Evolutionary conservation across 495 filamentous ascomycete species (phyloP), one percentile per base, ranked within the genome.

Genomic region (Tetracladium marchalianum): DNA sequence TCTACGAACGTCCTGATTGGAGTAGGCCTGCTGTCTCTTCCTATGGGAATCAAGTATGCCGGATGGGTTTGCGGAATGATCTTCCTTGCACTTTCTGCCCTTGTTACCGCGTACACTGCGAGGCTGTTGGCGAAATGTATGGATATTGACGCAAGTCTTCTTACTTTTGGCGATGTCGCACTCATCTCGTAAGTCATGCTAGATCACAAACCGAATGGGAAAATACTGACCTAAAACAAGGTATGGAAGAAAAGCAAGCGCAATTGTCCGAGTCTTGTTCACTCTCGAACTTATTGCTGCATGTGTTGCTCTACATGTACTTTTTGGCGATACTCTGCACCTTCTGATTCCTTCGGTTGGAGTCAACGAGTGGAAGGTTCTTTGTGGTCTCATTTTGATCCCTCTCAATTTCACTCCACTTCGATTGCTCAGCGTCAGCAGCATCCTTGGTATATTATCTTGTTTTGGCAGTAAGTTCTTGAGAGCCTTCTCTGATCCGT

Each of bases 1-100:
- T 92, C 87, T 12, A 88, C 93, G 43, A 98, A 98, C 58, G 87
- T 95, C 32, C 66, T 98, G 35, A 90, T 98, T 50, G 92, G 92
- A 13, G 80, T 98, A 38, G 92, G 92, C 0, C 63, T 98, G 15
- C 65, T 98, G 39, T 90, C 84, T 66, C 69, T 98, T 46, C 93
- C 92, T 10, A 73, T 98, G 58, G 92, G 84, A 3, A 67, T 98
- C 55, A 88, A 84, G 50, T 89, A 96, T 55, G 80, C 85, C 22
- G 92, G 92, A 17, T 97, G 92, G 92, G 53, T 96, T 18, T 72
- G 89, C 53, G 92, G 92, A 46, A 70, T 94, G 58, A 46, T 68
- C 8, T 84, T 90, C 46, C 70, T 96, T n/a, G 52, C 75, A 8
- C 78, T 85, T 36, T 80, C 82, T 11, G 88, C 88, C 5, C 55